Evolutionary conservation across 208 protist genomes (phyloP).

Genomic region (Crithidia mellificae): DNA sequence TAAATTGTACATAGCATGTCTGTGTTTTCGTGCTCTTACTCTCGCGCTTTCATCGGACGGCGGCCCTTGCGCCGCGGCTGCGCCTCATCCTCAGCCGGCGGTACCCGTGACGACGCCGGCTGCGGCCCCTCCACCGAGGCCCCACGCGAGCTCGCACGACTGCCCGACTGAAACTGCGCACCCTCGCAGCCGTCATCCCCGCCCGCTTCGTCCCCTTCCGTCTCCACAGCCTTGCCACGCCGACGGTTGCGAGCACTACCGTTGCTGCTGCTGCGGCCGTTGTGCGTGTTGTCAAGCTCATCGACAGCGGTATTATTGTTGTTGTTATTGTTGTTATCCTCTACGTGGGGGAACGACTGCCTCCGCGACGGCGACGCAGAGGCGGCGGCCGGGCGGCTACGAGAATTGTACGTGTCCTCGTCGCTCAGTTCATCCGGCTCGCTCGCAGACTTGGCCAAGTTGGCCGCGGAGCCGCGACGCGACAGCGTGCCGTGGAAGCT

Average conservation of each 20-base stretch:
- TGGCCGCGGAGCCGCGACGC: not conserved
- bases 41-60: not conserved
- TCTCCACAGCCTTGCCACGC: too few species aligned
- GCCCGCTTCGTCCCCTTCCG: not conserved
- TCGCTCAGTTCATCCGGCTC: not conserved
- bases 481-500: slow-evolving; percentile 16
- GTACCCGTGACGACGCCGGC: not conserved
- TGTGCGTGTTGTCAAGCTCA: not conserved
- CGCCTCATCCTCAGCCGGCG: not conserved
- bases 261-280: not conserved
- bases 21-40: not conserved
- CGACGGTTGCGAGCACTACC: not conserved
- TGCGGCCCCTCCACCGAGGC: not conserved
- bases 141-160: not conserved
- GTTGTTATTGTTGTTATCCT: not conserved
- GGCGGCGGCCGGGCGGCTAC: not conserved
- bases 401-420: too few species aligned
- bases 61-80: not conserved
- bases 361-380: too few species aligned
- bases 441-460: not conserved
- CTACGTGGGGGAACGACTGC: too few species aligned
- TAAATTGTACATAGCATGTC: too few species aligned
- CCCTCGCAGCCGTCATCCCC: not conserved
- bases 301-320: not conserved
- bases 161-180: not conserved